Evolutionary conservation across 2,329 filamentous ascomycete species (phyloP).

Genomic region (Leptographium wingfieldii): DNA sequence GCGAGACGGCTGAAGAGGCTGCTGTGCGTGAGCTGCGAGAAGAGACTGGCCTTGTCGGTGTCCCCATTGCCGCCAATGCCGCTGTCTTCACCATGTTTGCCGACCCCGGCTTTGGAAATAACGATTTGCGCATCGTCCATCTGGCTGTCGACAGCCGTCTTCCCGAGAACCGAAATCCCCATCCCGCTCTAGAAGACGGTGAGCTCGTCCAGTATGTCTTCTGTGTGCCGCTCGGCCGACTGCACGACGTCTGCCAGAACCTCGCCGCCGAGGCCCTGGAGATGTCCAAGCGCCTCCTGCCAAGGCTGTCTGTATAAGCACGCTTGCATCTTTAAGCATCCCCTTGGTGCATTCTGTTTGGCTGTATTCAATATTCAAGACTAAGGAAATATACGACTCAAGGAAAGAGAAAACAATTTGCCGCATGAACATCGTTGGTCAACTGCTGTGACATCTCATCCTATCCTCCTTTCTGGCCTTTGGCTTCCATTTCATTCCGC

Average conservation of each 20-base stretch:
- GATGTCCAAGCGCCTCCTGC: constrained; percentile 43
- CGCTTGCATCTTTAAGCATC: neutral
- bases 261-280: constrained; percentile 71
- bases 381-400: no score
- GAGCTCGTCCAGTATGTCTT: constrained; percentile 71
- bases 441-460: neutral
- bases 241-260: constrained; percentile 55
- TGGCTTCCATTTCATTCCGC: neutral
- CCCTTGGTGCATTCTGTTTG: neutral
- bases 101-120: constrained; percentile 55
- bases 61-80: constrained; percentile 22
- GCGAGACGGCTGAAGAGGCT: constrained; percentile 47
- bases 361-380: no score
- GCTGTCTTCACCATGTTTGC: neutral
- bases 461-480: neutral
- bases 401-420: no score
- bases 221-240: constrained; percentile 45
- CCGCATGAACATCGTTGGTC: neutral
- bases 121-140: constrained; percentile 58
- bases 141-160: constrained; percentile 57
- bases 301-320: neutral
- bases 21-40: constrained; percentile 53
- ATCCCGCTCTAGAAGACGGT: constrained; percentile 61
- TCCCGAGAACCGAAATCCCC: constrained; percentile 55
- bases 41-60: constrained; percentile 53